Evolutionary conservation across 495 filamentous ascomycete genomes (phyloP).

Genomic region (Tricharina praecox): DNA sequence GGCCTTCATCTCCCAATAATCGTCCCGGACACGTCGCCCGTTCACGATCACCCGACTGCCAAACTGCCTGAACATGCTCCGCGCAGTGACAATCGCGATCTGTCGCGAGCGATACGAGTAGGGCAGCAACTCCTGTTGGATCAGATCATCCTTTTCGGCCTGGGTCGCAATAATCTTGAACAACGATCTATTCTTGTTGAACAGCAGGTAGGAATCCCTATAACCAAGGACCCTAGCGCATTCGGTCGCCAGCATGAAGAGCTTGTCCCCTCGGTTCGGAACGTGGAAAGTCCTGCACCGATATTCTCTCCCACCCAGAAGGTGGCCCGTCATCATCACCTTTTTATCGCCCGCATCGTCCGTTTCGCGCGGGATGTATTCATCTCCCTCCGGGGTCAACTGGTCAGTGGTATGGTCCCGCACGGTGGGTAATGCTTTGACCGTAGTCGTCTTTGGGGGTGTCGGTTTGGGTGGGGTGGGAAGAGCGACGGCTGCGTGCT

Average conservation of each 20-base stretch:
- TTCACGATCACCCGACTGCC: constrained; percentile 85
- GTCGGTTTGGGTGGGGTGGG: constrained; percentile 67
- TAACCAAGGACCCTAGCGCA: constrained; percentile 91
- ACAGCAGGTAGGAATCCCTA: constrained; percentile 89
- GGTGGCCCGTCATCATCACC: constrained; percentile 65
- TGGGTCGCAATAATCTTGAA: constrained; percentile 98
- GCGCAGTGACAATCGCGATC: constrained; percentile 96
- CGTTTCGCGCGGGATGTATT: constrained; percentile 86
- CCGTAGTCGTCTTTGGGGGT: constrained; percentile 71
- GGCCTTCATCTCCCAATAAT: constrained; percentile 97
- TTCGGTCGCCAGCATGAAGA: constrained; percentile 98
- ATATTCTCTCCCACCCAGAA: constrained; percentile 70
- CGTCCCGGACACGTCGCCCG: constrained; percentile 81
- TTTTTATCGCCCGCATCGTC: constrained; percentile 91
- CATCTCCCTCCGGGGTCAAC: constrained; percentile 76
- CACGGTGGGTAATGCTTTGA: constrained; percentile 92
- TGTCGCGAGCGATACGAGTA: constrained; percentile 97
- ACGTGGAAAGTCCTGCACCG: constrained; percentile 87
- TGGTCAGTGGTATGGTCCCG: constrained; percentile 96
- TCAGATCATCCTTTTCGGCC: constrained; percentile 88
- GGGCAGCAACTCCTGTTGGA: constrained; percentile 82
- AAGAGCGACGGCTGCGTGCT: constrained; percentile 50
- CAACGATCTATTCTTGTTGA: constrained; percentile 96
- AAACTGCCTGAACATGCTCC: constrained; percentile 98
- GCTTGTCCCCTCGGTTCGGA: constrained; percentile 71